These are phyloP conservation scores for Panaeolus papilionaceus DNA, from an alignment of 768 basidiomycete species.

Conservation along the genomic window DNA sequence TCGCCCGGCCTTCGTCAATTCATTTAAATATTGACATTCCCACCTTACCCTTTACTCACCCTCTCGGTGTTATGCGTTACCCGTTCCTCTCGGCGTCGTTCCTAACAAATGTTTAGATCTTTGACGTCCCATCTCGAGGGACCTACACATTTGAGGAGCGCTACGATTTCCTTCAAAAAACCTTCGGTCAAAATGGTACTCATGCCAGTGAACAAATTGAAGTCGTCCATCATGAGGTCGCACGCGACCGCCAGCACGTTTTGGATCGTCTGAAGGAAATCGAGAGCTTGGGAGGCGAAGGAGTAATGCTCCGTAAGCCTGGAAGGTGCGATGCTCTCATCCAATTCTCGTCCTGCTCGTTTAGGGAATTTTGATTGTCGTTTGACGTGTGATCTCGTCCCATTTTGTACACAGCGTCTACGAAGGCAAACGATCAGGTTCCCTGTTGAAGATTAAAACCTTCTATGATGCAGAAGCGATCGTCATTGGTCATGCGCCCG, in stretches of 20 bases:
- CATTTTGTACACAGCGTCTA: constrained; percentile 44
- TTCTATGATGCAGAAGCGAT: constrained; percentile 68
- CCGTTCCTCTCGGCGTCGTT: not conserved
- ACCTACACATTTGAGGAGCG: constrained; percentile 58
- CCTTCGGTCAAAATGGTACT: constrained; percentile 53
- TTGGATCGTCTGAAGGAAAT: constrained; percentile 59
- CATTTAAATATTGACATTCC: too few species aligned
- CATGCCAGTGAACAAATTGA: constrained; percentile 48
- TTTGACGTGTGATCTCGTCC: constrained; percentile 1
- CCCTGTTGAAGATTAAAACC: constrained; percentile 65
- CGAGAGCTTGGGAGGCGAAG: constrained; percentile 61
- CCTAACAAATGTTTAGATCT: constrained; percentile 45
- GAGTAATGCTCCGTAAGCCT: constrained; percentile 61
- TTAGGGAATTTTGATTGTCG: not conserved
- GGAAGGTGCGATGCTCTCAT: constrained; percentile 40
- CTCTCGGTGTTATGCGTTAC: not conserved
- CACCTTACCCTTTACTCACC: too few species aligned
- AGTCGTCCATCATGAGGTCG: constrained; percentile 55
- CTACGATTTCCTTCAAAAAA: constrained; percentile 46
- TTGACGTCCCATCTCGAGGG: constrained; percentile 60
- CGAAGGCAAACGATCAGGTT: constrained; percentile 53
- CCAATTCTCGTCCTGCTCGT: constrained; percentile 24
- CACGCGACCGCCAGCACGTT: constrained; percentile 54
- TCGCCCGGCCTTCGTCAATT: not conserved
- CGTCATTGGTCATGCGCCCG: constrained; percentile 61